Percentiles rank a stretch among this genome's conserved stretches.
These are phyloP conservation scores for Drechslerella coelobrocha DNA, from an alignment of 2,329 filamentous ascomycete genomes.

Conservation along the genomic window DNA sequence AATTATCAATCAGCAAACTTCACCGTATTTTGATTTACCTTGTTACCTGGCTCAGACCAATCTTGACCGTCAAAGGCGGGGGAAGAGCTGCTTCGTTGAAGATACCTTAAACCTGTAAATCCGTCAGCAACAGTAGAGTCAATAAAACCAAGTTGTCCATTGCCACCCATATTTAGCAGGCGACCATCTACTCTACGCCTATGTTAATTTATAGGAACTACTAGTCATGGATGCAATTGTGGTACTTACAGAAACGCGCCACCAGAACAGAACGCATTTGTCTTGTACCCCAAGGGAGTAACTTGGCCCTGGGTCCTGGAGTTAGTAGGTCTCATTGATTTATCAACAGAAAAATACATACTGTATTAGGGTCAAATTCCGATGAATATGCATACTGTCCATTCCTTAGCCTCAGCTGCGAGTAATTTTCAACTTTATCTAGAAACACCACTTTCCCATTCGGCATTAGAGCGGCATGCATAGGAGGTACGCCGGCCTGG, in stretches of 20 bases:
- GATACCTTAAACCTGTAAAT: slow-evolving; percentile 66
- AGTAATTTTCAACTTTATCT: slow-evolving; percentile 71
- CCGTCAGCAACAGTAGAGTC: slow-evolving; percentile 68
- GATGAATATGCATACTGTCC: slow-evolving; percentile 68
- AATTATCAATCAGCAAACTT: not conserved
- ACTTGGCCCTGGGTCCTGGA: slow-evolving; percentile 21
- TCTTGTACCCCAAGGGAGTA: slow-evolving; percentile 56
- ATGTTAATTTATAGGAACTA: not conserved
- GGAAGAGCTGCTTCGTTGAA: slow-evolving; percentile 62
- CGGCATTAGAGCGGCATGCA: slow-evolving; percentile 68
- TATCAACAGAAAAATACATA: slow-evolving; percentile 60
- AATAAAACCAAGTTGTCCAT: slow-evolving; percentile 64
- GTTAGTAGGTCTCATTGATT: slow-evolving; percentile 51
- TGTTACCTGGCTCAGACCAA: slow-evolving; percentile 67
- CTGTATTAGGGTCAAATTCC: slow-evolving; percentile 66
- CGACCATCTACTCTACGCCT: slow-evolving; percentile 62
- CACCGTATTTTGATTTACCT: slow-evolving; percentile 52
- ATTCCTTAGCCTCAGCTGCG: slow-evolving; percentile 64
- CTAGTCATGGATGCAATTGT: not conserved
- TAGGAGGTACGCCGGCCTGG: slow-evolving; percentile 68
- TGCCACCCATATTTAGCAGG: slow-evolving; percentile 66
- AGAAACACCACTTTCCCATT: slow-evolving; percentile 68
- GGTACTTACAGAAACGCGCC: slow-evolving; percentile 63
- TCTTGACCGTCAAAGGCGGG: slow-evolving; percentile 61
- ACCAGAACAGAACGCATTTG: slow-evolving; percentile 69